Base-by-base conservation (phyloP, 2,329 filamentous ascomycete species). In the Aspergillus quadricinctus region DNA sequence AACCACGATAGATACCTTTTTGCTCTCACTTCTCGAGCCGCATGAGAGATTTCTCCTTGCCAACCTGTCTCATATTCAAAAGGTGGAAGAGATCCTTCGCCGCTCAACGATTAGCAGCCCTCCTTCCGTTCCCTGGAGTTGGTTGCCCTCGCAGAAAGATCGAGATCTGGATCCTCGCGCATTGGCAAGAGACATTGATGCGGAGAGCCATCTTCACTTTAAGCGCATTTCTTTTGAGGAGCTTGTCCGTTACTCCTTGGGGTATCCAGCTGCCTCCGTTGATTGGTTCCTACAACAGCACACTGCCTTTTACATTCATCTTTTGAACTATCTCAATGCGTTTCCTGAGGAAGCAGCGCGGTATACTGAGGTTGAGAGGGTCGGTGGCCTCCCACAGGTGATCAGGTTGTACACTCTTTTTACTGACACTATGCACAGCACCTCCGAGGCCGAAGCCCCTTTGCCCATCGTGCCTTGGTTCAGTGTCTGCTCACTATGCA, bases 261-360 rank as follows among this genome's bases (percentile, higher is more conserved):
- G 72, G 2, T 76, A 75, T 48, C 55, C 59, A 45, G 64, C 69
- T 1, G 46, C 59, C 10, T 67, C 69, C 3, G 69, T 76, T 9
- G 67, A 75, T 27, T 76, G 72, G 70, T 75, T 77, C 43, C 57
- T 76, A 7, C 61, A 69, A 5, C 73, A 75, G 51, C 73, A 76
- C 58, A 70, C 68, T 31, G 63, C 68, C 3, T 61, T 75, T 10
- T 72, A 70, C 54, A 64, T 70, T 29, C 63, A 72, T 50, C 57
- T 76, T 9, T 58, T 65, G 6, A 64, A 66, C 35, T 66, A 75
- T 55, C 58, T 77, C 6, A 55, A 65, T 29, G 61, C 65, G 2
- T 69, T 69, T 35, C 69, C 69, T 2, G 68, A 73, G 6, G 66
- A 74, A 11, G 53, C 69, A 4, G 52, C 55, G 11, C 59, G 64